Conservation (phyloP, 1,139 yeast genomes). For the Yarrowia galli region DNA sequence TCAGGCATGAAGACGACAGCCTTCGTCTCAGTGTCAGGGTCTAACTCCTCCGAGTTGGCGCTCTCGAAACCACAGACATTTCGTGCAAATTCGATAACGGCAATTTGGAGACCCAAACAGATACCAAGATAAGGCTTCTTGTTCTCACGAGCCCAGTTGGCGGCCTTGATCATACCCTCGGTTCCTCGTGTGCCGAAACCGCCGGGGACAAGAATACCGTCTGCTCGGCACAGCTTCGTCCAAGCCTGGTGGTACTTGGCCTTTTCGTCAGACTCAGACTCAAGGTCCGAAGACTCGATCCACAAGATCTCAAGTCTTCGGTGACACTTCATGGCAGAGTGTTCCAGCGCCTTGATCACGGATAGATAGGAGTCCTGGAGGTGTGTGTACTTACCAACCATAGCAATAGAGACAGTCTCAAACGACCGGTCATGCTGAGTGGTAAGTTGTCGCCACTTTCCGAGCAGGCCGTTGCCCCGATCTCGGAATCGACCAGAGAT, state of each 20-base stretch:
- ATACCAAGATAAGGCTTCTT: constrained; percentile 94
- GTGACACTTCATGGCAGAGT: constrained; percentile 87
- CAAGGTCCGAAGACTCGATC: constrained; percentile 95
- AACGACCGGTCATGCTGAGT: constrained; percentile 77
- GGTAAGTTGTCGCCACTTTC: constrained; percentile 83
- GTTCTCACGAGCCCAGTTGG: constrained; percentile 97
- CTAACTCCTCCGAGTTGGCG: constrained; percentile 88
- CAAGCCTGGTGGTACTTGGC: constrained; percentile 92
- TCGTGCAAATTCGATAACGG: constrained; percentile 92
- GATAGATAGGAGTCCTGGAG: constrained; percentile 94
- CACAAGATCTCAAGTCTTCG: constrained; percentile 87
- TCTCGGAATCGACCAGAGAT: constrained; percentile 62
- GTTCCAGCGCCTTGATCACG: constrained; percentile 94
- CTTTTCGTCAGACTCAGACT: constrained; percentile 69
- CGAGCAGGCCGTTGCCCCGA: constrained; percentile 73
- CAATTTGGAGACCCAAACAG: constrained; percentile 96
- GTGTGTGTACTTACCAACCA: constrained; percentile 96
- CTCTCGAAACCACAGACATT: constrained; percentile 71
- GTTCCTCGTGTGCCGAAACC: constrained; percentile 98
- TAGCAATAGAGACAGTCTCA: constrained; percentile 89
- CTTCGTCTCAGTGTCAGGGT: constrained; percentile 69
- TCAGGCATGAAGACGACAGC: constrained; percentile 98
- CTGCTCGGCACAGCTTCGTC: constrained; percentile 93
- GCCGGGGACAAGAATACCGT: constrained; percentile 97
- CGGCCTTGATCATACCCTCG: constrained; percentile 97